Evolutionary conservation across 164 flowering plant species (phyloP).

Genomic region (Amborella trichopoda): DNA sequence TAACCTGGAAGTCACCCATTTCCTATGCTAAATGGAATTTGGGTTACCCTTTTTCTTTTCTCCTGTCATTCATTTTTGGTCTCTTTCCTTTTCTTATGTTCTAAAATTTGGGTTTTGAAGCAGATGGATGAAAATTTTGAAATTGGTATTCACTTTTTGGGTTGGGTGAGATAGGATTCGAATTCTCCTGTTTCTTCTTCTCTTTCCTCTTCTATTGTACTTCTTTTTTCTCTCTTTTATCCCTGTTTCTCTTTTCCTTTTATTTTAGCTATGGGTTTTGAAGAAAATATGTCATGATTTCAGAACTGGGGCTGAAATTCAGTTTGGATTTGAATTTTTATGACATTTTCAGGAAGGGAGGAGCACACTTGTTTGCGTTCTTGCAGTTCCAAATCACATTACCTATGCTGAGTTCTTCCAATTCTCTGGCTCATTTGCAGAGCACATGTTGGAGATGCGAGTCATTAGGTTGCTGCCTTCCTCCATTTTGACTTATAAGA

Average conservation of each 20-base stretch:
- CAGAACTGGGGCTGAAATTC: no score
- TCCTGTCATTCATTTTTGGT: background rate
- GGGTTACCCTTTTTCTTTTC: background rate
- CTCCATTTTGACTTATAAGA: background rate
- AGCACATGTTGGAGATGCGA: constrained; percentile 33
- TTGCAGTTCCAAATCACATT: constrained; percentile 74
- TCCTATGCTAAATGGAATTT: background rate
- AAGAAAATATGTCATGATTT: no score
- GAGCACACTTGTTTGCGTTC: constrained; percentile 47
- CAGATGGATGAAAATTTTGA: background rate
- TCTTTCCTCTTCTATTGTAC: background rate
- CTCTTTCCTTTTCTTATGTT: background rate
- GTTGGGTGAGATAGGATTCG: no score
- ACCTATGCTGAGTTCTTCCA: constrained; percentile 51
- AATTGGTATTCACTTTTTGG: background rate
- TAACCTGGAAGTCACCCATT: background rate
- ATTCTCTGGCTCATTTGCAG: constrained; percentile 47
- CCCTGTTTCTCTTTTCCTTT: background rate
- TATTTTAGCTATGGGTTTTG: no score
- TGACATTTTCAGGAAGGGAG: background rate
- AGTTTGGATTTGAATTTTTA: no score
- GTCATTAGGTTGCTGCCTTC: constrained; percentile 40
- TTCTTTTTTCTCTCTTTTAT: background rate
- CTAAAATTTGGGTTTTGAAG: background rate
- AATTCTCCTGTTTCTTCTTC: background rate